Conservation (phyloP, 2,329 filamentous ascomycete genomes). For the Bipolaris oryzae region DNA sequence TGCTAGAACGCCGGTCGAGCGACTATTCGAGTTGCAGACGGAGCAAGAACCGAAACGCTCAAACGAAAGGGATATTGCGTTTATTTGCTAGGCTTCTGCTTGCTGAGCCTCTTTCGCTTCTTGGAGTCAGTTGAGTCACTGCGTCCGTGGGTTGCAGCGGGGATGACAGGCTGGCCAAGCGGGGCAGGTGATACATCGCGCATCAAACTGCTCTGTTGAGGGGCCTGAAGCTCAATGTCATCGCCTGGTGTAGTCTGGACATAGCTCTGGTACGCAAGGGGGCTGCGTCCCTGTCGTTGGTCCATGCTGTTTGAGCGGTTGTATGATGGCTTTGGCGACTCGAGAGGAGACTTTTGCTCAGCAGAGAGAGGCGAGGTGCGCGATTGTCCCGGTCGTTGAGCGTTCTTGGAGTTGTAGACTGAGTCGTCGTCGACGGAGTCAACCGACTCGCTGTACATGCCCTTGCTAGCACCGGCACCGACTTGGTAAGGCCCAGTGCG, state of each 20-base stretch:
- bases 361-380: slow-evolving; percentile 41
- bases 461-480: slow-evolving; percentile 30
- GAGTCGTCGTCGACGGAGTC: slow-evolving; percentile 47
- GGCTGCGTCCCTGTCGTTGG: slow-evolving; percentile 50
- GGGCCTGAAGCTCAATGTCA: slow-evolving; percentile 46
- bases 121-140: slow-evolving; percentile 44
- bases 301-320: slow-evolving; percentile 25
- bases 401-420: slow-evolving; percentile 36
- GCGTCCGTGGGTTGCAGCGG: slow-evolving; percentile 30
- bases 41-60: slow-evolving; percentile 13
- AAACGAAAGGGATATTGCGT: background rate
- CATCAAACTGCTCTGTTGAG: slow-evolving; percentile 42
- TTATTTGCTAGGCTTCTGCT: slow-evolving; percentile 40
- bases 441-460: slow-evolving; percentile 43
- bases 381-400: slow-evolving; percentile 31
- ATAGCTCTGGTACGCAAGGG: slow-evolving; percentile 54
- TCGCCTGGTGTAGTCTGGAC: slow-evolving; percentile 42
- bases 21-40: slow-evolving; percentile 1
- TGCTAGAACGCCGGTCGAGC: background rate
- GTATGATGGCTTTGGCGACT: slow-evolving; percentile 41
- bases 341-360: slow-evolving; percentile 34
- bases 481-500: slow-evolving; percentile 37
- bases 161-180: slow-evolving; percentile 20
- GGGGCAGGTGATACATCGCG: slow-evolving; percentile 45
- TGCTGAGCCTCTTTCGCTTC: slow-evolving; percentile 46